phyloP scores from a whole-genome alignment of 768 basidiomycete species.

The Pleurotus salmoneostramineus region DNA sequence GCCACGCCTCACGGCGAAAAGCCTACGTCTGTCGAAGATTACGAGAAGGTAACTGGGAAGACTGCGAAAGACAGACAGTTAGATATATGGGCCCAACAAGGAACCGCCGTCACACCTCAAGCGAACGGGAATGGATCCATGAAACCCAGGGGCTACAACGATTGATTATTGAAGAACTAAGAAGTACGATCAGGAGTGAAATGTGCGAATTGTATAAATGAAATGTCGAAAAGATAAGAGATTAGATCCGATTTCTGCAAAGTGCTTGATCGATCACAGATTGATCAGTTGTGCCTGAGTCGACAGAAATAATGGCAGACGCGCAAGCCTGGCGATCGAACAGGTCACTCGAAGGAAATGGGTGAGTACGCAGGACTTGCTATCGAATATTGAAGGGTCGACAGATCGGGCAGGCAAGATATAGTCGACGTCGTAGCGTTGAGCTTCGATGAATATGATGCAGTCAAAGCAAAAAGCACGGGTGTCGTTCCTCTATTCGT shows the following conservation, averaged over 20 bases:
- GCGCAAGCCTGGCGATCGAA: no score
- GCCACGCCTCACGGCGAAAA: constrained; percentile 80
- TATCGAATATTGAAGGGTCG: no score
- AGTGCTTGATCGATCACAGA: neutral
- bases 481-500: no score
- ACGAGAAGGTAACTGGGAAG: constrained; percentile 60
- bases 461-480: neutral
- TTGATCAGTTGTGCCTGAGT: neutral
- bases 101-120: constrained; percentile 35
- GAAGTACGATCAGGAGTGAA: neutral
- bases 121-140: constrained; percentile 20
- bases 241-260: neutral
- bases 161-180: constrained; percentile 27
- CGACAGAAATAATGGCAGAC: no score
- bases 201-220: neutral
- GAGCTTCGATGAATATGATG: no score
- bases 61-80: constrained; percentile 69
- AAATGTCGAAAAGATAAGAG: neutral
- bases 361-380: neutral
- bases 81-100: constrained; percentile 69
- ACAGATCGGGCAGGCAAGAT: no score
- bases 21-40: constrained; percentile 72
- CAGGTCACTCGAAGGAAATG: neutral
- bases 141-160: constrained; percentile 56
- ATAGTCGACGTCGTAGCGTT: no score